Percentiles rank a stretch among this genome's conserved stretches.
Evolutionary conservation across 2,329 filamentous ascomycete species (phyloP).

Genomic region (Penicillium vulpinum): DNA sequence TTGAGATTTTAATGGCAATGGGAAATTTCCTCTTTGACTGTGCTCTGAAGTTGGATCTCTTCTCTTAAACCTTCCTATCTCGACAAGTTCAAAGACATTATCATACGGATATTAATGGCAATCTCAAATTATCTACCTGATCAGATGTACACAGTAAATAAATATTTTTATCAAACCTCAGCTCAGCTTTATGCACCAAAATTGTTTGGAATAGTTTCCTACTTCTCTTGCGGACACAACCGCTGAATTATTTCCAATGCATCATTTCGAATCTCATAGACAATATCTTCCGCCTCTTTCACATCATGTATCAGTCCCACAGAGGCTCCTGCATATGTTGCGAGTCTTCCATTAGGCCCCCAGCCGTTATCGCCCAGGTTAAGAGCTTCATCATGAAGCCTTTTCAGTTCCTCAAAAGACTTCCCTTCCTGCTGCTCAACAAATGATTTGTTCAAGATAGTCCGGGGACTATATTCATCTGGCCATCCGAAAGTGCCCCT

Average conservation of each 20-base stretch:
- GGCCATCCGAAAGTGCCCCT: constrained; percentile 63
- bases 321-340: constrained; percentile 52
- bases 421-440: constrained; percentile 45
- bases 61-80: not conserved
- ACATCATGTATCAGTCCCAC: constrained; percentile 49
- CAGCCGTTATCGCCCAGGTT: constrained; percentile 48
- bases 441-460: constrained; percentile 59
- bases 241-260: constrained; percentile 12
- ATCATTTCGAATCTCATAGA: constrained; percentile 29
- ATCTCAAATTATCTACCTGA: not conserved
- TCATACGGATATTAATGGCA: not conserved
- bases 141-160: not conserved
- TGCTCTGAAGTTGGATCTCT: not conserved
- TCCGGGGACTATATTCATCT: constrained; percentile 58
- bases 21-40: not conserved
- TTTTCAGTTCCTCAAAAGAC: constrained; percentile 50
- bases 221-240: not conserved
- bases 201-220: not conserved
- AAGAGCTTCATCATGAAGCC: constrained; percentile 43
- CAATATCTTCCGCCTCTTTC: constrained; percentile 42
- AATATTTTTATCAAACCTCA: not conserved
- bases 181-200: too few species aligned
- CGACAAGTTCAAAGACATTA: not conserved
- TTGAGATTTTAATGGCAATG: not conserved
- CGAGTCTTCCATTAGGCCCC: constrained; percentile 51